Base-by-base conservation (phyloP, 345 rosid species). In the Gossypium arboreum region DNA sequence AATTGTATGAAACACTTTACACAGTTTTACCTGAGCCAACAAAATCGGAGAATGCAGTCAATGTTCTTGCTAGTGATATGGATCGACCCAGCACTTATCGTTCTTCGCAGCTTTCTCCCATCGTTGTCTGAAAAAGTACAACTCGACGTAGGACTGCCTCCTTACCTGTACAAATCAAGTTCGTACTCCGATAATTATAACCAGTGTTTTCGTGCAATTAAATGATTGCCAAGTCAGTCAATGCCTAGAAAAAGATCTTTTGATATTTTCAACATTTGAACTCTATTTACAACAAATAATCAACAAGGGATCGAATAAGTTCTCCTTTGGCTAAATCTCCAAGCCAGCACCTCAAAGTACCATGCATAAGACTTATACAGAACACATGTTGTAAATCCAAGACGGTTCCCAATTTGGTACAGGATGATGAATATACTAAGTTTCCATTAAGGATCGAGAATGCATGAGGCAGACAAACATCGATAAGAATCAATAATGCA, bases 71-170 rank as follows among this genome's bases (percentile, higher is more conserved):
- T 69, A 51, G 75, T 56, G 60, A 73, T 88, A 88, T 0, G 86
- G 89, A 83, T 90, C 89, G 1, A 75, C 58, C 94, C 94, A 90
- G 57, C 94, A 90, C 24, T 56, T 54, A 25, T 88, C 92, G 58
- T 79, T 81, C 61, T 64, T 68, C 0, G 43, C 84, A 47, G 94
- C 94, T 18, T 48, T 68, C 29, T 66, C 69, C 94, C 94, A 90
- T 73, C 94, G 79, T 69, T 65, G 73, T 25, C 48, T 72, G 75
- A 90, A 90, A 29, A 83, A 74, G 45, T 78, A 69, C 39, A 84
- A 78, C 73, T 90, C 94, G 0, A 61, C 44, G 43, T 51, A 90
- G 0, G 94, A 90, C 75, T 86, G 92, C 77, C 88, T 88, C 80
- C 94, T 88, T 73, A 90, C 89, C 94, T 90, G 83, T 60, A 64